Evolutionary conservation across 345 rosid species (phyloP), one percentile per base, ranked within the genome.

Genomic region (Melaleuca quinquenervia): DNA sequence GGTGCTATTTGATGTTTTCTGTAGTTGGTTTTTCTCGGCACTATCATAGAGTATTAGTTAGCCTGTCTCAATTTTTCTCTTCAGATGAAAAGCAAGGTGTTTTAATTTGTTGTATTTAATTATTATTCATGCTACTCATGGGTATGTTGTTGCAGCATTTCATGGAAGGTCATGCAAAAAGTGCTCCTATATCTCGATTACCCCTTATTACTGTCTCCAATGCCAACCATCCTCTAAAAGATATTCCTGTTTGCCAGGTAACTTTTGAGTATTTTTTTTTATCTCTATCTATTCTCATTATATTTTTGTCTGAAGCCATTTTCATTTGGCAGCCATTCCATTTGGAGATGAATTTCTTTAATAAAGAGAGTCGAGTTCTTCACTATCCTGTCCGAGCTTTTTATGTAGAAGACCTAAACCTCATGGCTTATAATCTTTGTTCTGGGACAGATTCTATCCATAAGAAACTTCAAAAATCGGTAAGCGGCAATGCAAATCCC

Each of bases 81-180:
- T 70, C 45, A 32, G 45, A 32, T 64, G 45, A 20, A 64, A 64
- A 64, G 76, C 76, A 64, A 29, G 45, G 45, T 16, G 24, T 64
- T 64, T 64, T 20, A 53, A 20, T 53, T 53, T 64, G 78, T 64
- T 32, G 45, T 64, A 64, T 32, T 16, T 64, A 32, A 55, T 52
- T 83, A 12, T 45, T 26, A 44, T 49, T 7, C 11, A 55, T 29
- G 52, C 75, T 75, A 82, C 48, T 32, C 24, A 44, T 16, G 87
- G 45, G 76, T 60, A 50, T 45, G 50, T 82, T 52, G 83, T 84
- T 89, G 85, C 88, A 97, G 99, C 99, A 97, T 93, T 96, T 95
- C 87, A 95, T 97, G 98, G 99, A 97, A 91, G 99, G 99, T 87
- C 99, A 95, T 92, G 94, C 98, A 84, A 95, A 94, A 93, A 94